Evolutionary conservation across 2,329 filamentous ascomycete species (phyloP).

Genomic region (Fusarium xyrophilum): DNA sequence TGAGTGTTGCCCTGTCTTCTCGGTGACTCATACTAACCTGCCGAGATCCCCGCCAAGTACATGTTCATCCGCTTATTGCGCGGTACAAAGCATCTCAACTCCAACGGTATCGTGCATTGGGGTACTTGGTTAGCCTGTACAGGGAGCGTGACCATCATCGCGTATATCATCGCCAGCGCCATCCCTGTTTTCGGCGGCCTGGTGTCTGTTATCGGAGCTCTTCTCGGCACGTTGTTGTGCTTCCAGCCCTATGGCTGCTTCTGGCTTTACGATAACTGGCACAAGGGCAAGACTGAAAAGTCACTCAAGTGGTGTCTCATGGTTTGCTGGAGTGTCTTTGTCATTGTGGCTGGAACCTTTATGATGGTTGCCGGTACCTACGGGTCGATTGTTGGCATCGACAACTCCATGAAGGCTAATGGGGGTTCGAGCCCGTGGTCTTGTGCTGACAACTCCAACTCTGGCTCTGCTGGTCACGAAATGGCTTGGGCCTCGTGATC

Average conservation of each 20-base stretch:
- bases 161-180: slow-evolving; percentile 40
- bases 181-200: slow-evolving; percentile 39
- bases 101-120: slow-evolving; percentile 44
- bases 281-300: slow-evolving; percentile 2
- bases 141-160: slow-evolving; percentile 31
- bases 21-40: not conserved
- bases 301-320: slow-evolving; percentile 17
- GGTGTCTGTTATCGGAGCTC: slow-evolving; percentile 43
- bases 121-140: slow-evolving; percentile 44
- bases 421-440: slow-evolving; percentile 51
- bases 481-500: accelerated
- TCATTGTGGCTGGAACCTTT: slow-evolving; percentile 42
- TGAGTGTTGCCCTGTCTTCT: slow-evolving; percentile 11
- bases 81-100: slow-evolving; percentile 42
- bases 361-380: slow-evolving; percentile 55
- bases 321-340: slow-evolving; percentile 21
- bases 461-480: slow-evolving; percentile 16
- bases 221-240: slow-evolving; percentile 42
- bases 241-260: slow-evolving; percentile 42
- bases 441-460: slow-evolving; percentile 53
- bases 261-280: slow-evolving; percentile 43
- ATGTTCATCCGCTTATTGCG: slow-evolving; percentile 34
- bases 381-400: slow-evolving; percentile 49
- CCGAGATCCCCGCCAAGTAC: slow-evolving; percentile 26
- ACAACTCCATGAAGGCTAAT: slow-evolving; percentile 44